These are phyloP conservation scores for Beauveria rudraprayagi DNA, from an alignment of 2,329 filamentous ascomycete genomes.

Conservation along the genomic window DNA sequence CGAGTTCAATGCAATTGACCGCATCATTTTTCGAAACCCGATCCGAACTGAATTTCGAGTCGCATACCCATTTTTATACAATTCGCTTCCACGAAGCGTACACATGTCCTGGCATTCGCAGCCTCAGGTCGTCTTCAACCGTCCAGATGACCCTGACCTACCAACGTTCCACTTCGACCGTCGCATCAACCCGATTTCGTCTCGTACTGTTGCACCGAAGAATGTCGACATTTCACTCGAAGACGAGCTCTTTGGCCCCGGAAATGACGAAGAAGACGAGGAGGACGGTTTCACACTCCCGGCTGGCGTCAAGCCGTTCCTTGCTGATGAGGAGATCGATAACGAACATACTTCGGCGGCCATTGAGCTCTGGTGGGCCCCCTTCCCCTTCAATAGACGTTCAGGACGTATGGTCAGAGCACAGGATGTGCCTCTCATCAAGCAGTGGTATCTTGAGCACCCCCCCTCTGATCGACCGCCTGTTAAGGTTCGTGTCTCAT, in stretches of 20 bases:
- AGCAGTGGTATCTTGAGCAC: slow-evolving; percentile 98
- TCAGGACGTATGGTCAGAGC: slow-evolving; percentile 95
- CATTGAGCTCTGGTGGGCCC: slow-evolving; percentile 96
- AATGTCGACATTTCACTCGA: slow-evolving; percentile 90
- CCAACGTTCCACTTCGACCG: slow-evolving; percentile 97
- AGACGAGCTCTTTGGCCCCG: slow-evolving; percentile 82
- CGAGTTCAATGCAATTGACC: slow-evolving; percentile 98
- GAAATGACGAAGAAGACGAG: slow-evolving; percentile 64
- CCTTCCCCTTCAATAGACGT: slow-evolving; percentile 87
- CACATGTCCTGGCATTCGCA: slow-evolving; percentile 90
- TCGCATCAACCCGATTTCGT: slow-evolving; percentile 96
- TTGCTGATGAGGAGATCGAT: slow-evolving; percentile 81
- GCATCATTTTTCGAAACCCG: slow-evolving; percentile 94
- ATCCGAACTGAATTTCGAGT: slow-evolving; percentile 95
- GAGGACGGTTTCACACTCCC: slow-evolving; percentile 83
- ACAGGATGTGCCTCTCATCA: slow-evolving; percentile 92
- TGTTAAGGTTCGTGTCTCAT: slow-evolving; percentile 95
- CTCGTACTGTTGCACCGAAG: slow-evolving; percentile 84
- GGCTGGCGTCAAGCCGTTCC: slow-evolving; percentile 72
- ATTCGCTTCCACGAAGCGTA: slow-evolving; percentile 89
- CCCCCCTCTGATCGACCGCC: slow-evolving; percentile 77
- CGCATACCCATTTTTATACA: slow-evolving; percentile 91
- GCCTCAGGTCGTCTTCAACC: slow-evolving; percentile 85
- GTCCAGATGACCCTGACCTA: slow-evolving; percentile 77
- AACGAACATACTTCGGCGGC: slow-evolving; percentile 84